Conservation (phyloP, 306 rosid species). For the Quercus mongolica region DNA sequence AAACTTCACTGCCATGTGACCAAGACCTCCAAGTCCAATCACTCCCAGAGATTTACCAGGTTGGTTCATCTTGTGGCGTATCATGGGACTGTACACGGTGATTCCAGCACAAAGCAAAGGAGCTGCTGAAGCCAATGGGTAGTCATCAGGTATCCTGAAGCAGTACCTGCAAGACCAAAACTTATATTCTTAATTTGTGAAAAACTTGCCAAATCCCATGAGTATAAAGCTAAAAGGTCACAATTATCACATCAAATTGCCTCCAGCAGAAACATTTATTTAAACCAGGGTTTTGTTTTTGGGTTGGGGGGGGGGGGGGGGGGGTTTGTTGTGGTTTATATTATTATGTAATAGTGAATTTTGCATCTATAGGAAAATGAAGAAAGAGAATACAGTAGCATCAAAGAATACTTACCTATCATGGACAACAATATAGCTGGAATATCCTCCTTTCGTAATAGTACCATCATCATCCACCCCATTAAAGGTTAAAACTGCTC, state of each 20-base stretch:
- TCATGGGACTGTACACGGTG: conserved; percentile 81
- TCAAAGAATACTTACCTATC: conserved; percentile 26
- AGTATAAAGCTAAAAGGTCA: too few species aligned
- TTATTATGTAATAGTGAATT: not conserved
- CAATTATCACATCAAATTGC: too few species aligned
- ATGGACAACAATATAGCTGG: conserved; percentile 39
- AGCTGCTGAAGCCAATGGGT: conserved; percentile 79
- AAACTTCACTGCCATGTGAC: conserved; percentile 82
- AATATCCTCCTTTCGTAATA: conserved; percentile 49
- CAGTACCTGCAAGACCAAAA: conserved; percentile 57
- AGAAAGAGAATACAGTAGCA: not conserved
- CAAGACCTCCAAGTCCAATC: conserved; percentile 90
- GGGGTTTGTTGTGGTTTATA: too few species aligned
- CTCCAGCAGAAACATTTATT: too few species aligned
- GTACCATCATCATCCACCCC: conserved; percentile 37
- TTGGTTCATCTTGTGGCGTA: conserved; percentile 77
- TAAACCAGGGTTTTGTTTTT: too few species aligned
- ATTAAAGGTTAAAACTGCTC: conserved; percentile 32
- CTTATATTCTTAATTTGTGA: too few species aligned
- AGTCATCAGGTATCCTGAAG: conserved; percentile 60
- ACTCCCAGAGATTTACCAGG: conserved; percentile 88
- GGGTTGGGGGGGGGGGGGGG: too few species aligned
- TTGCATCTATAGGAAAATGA: too few species aligned
- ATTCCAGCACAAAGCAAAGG: conserved; percentile 94
- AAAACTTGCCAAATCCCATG: too few species aligned